These are phyloP conservation scores for Diaporthe ampelina DNA, from an alignment of 2,329 filamentous ascomycete genomes.

Conservation along the genomic window DNA sequence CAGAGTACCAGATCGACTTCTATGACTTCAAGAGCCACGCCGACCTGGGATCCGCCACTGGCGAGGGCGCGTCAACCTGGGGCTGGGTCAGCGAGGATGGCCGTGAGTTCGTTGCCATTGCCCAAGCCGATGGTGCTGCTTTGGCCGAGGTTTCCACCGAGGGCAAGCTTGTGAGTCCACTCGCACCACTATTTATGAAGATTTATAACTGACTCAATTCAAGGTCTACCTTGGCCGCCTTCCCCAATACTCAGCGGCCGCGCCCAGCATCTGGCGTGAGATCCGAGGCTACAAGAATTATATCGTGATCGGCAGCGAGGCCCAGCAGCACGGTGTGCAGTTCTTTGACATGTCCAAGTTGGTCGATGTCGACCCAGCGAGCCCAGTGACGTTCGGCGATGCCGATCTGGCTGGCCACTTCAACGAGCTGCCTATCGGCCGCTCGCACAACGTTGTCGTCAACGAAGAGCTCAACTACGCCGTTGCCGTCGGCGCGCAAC, in stretches of 20 bases:
- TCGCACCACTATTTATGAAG: too few species aligned
- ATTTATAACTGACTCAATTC: neutral
- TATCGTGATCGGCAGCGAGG: constrained; percentile 58
- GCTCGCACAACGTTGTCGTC: constrained; percentile 67
- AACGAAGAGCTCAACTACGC: constrained; percentile 63
- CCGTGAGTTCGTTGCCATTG: constrained; percentile 64
- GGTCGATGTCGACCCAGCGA: constrained; percentile 57
- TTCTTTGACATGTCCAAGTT: constrained; percentile 74
- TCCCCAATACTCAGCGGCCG: constrained; percentile 54
- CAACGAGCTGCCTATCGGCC: constrained; percentile 52
- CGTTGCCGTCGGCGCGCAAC: constrained; percentile 58
- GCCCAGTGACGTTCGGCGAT: constrained; percentile 52
- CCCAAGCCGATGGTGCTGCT: constrained; percentile 63
- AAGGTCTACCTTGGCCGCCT: constrained; percentile 60
- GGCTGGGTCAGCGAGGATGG: constrained; percentile 63
- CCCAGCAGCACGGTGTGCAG: constrained; percentile 68
- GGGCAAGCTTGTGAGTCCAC: constrained; percentile 53
- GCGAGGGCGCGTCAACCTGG: constrained; percentile 57
- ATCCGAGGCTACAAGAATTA: constrained; percentile 58
- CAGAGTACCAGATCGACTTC: constrained; percentile 54
- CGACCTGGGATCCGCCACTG: constrained; percentile 61
- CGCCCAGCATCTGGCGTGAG: constrained; percentile 55
- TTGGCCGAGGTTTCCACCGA: constrained; percentile 62
- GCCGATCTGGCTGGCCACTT: constrained; percentile 55
- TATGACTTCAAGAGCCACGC: constrained; percentile 69